These are phyloP conservation scores for Clavispora santaluciae DNA, from an alignment of 805 yeast species.

Conservation along the genomic window DNA sequence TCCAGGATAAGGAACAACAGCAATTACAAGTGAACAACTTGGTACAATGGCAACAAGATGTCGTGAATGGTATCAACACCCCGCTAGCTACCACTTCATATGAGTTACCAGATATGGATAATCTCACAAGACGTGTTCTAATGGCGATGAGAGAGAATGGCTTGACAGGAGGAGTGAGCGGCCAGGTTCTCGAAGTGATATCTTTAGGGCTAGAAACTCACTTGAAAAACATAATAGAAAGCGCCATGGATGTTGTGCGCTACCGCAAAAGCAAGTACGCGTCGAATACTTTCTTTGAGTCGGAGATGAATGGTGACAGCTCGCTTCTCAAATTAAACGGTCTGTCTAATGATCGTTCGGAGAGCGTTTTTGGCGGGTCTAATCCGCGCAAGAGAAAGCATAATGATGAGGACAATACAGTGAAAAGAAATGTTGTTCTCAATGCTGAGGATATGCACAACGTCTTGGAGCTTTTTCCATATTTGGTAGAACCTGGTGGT, in stretches of 20 bases:
- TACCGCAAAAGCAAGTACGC: constrained; percentile 49
- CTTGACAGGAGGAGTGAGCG: constrained; percentile 69
- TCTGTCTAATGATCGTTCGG: neutral
- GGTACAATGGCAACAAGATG: constrained; percentile 88
- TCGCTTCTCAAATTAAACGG: neutral
- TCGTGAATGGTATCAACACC: constrained; percentile 76
- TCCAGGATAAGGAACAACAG: constrained; percentile 44
- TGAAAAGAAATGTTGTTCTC: constrained; percentile 34
- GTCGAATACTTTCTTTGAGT: constrained; percentile 28
- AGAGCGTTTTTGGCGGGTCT: neutral
- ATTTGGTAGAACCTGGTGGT: constrained; percentile 63
- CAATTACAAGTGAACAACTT: constrained; percentile 46
- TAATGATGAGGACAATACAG: constrained; percentile 2
- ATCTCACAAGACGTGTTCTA: constrained; percentile 60
- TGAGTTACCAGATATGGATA: constrained; percentile 78
- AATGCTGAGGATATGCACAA: constrained; percentile 66
- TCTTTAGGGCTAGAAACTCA: constrained; percentile 79
- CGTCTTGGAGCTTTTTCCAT: constrained; percentile 60
- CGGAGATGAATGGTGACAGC: constrained; percentile 10
- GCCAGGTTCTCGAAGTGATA: constrained; percentile 73
- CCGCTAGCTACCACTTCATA: constrained; percentile 73
- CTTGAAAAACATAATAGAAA: constrained; percentile 67
- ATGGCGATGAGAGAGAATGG: constrained; percentile 91
- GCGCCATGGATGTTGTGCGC: constrained; percentile 66
- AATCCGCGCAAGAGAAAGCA: constrained; percentile 9